A percentile compares a stretch with the other conserved stretches of the same genome.
Conservation (phyloP, 805 yeast species). For the Yamadazyma akitaensis region DNA sequence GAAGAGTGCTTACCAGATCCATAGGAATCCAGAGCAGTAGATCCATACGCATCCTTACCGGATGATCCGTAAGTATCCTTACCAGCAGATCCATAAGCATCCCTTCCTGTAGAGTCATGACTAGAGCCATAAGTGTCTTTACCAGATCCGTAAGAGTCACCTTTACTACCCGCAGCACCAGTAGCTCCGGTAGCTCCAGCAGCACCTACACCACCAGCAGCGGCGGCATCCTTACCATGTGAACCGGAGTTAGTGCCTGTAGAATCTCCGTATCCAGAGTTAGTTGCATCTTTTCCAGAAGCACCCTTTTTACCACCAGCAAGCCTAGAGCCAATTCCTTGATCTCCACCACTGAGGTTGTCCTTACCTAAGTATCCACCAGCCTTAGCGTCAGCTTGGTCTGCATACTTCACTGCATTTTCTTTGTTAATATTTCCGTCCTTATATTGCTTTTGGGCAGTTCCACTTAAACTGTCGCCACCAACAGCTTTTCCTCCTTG, state of each 20-base stretch:
- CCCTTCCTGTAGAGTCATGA: constrained; percentile 2
- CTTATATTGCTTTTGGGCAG: constrained; percentile 26
- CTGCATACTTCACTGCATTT: constrained; percentile 27
- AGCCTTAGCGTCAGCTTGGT: constrained; percentile 17
- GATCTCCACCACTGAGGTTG: constrained; percentile 25
- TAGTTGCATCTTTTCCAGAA: constrained; percentile 15
- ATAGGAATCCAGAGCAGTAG: constrained; percentile 5
- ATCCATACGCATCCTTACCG: constrained; percentile 17
- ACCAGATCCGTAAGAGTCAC: constrained; percentile 14
- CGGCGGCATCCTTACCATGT: constrained; percentile 3
- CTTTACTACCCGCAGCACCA: constrained; percentile 5
- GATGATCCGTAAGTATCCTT: constrained; percentile 15
- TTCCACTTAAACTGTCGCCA: constrained; percentile 22
- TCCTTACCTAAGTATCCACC: constrained; percentile 19
- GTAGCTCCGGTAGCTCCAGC: constrained; percentile 9
- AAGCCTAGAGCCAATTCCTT: constrained; percentile 28
- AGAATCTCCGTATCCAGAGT: constrained; percentile 13
- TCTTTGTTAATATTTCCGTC: constrained; percentile 28
- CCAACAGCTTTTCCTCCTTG: constrained; percentile 29
- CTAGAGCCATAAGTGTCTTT: constrained; percentile 10
- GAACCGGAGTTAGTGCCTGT: constrained; percentile 9
- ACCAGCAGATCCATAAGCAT: constrained; percentile 7
- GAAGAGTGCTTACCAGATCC: constrained; percentile 11
- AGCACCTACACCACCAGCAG: constrained; percentile 9
- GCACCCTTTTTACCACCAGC: constrained; percentile 14